Evolutionary conservation across 164 flowering plant genomes (phyloP).

Genomic region (Magnolia officinalis): DNA sequence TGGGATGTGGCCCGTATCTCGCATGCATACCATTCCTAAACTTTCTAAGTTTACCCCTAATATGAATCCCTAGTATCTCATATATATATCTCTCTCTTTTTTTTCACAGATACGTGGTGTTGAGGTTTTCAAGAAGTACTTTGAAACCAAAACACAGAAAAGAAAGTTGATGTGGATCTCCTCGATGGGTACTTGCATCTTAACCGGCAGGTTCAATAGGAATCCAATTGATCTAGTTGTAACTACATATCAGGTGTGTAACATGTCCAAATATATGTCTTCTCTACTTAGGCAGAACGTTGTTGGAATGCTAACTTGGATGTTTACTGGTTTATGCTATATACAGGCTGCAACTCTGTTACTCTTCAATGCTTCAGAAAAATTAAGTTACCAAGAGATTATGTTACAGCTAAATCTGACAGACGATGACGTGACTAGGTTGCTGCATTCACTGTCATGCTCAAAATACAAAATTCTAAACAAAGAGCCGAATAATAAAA

Average conservation of each 20-base stretch:
- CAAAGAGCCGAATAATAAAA: neutral
- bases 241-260: neutral
- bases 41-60: neutral
- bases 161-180: neutral
- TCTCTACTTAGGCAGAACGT: neutral
- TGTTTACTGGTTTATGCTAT: neutral
- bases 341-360: conserved; percentile 7
- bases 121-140: neutral
- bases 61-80: neutral
- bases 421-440: conserved; percentile 23
- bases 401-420: conserved; percentile 10
- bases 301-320: neutral
- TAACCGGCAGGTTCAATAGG: neutral
- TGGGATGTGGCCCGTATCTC: neutral
- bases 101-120: neutral
- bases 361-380: conserved; percentile 22
- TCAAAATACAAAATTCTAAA: neutral
- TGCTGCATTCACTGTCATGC: conserved; percentile 2
- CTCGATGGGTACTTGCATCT: neutral
- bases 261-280: neutral
- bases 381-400: conserved; percentile 26
- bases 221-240: neutral
- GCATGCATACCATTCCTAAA: neutral
- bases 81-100: neutral
- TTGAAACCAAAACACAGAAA: neutral